phyloP scores from a whole-genome alignment of 1,139 yeast species.

The Geotrichum klebahnii region DNA sequence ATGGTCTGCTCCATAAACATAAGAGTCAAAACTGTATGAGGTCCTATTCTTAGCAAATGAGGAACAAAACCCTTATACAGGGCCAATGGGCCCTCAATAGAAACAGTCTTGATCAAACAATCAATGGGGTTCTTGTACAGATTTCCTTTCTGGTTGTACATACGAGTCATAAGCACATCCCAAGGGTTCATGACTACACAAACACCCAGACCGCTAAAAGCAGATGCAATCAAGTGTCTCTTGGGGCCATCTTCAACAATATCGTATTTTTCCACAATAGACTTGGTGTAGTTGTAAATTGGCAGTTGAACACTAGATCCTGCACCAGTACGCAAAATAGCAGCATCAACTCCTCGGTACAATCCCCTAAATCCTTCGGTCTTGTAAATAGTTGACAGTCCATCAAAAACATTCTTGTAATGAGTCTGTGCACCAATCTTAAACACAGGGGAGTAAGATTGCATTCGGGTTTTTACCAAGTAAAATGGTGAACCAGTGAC shows the following conservation, averaged over 20 bases:
- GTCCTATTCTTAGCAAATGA: slow-evolving; percentile 85
- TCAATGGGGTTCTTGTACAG: slow-evolving; percentile 83
- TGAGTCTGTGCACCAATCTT: slow-evolving; percentile 90
- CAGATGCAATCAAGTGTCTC: slow-evolving; percentile 69
- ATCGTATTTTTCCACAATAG: slow-evolving; percentile 49
- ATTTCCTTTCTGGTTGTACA: slow-evolving; percentile 89
- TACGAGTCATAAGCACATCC: slow-evolving; percentile 90
- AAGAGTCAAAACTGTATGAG: slow-evolving; percentile 85
- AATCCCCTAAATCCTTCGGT: slow-evolving; percentile 75
- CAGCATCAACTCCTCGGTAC: slow-evolving; percentile 92
- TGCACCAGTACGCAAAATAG: slow-evolving; percentile 87
- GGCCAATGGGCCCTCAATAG: slow-evolving; percentile 79
- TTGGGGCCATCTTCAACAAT: slow-evolving; percentile 60
- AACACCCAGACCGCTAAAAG: slow-evolving; percentile 85
- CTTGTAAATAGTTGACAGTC: slow-evolving; percentile 56
- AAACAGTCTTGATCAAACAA: slow-evolving; percentile 77
- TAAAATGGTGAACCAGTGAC: slow-evolving; percentile 85
- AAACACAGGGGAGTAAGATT: slow-evolving; percentile 66
- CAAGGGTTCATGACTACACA: slow-evolving; percentile 96
- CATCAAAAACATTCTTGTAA: slow-evolving; percentile 66
- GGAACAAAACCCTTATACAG: slow-evolving; percentile 94
- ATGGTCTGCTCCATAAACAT: slow-evolving; percentile 95
- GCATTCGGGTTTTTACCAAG: slow-evolving; percentile 92
- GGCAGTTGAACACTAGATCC: slow-evolving; percentile 96
- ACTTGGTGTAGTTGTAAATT: slow-evolving; percentile 76